phyloP scores from a whole-genome alignment of 352 stramenopile species.

The Pythium aquatile region DNA sequence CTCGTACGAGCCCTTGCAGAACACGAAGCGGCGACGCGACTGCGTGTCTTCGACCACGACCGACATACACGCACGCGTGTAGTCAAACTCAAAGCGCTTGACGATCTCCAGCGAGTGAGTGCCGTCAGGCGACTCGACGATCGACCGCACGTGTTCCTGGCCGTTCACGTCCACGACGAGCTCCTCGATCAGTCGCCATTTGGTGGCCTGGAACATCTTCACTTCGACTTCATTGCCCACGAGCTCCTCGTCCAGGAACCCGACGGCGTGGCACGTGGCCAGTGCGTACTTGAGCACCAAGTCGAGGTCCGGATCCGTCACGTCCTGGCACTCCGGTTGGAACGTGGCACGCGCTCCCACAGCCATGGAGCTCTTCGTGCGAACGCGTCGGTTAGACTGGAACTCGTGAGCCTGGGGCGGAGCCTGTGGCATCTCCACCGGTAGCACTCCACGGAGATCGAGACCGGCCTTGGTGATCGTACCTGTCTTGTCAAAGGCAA shows the following conservation, averaged over 20 bases:
- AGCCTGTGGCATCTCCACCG: constrained; percentile 24
- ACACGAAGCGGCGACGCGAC: constrained; percentile 62
- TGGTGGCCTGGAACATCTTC: constrained; percentile 80
- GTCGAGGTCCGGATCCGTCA: constrained; percentile 36
- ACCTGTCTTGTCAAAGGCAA: constrained; percentile 93
- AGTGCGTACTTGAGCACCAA: constrained; percentile 60
- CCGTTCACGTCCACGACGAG: constrained; percentile 15
- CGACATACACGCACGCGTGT: constrained; percentile 90
- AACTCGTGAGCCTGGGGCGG: constrained; percentile 28
- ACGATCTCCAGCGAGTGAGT: constrained; percentile 64
- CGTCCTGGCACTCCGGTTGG: constrained; percentile 56
- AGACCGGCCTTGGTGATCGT: constrained; percentile 91
- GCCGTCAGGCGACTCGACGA: constrained; percentile 47
- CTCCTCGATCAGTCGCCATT: constrained; percentile 60
- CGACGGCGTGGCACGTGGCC: constrained; percentile 82
- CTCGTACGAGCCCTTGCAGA: constrained; percentile 90
- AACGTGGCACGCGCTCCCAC: constrained; percentile 26
- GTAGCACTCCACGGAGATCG: constrained; percentile 74
- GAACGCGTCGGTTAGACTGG: background rate
- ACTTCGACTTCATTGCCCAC: constrained; percentile 89
- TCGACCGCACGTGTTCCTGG: constrained; percentile 13
- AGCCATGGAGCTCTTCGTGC: background rate
- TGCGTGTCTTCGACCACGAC: constrained; percentile 75
- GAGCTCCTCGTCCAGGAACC: constrained; percentile 55
- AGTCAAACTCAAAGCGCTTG: constrained; percentile 91